Percentiles rank a stretch among this genome's conserved stretches.
Evolutionary conservation across 805 yeast species (phyloP).

Genomic region (Hanseniaspora vineae): DNA sequence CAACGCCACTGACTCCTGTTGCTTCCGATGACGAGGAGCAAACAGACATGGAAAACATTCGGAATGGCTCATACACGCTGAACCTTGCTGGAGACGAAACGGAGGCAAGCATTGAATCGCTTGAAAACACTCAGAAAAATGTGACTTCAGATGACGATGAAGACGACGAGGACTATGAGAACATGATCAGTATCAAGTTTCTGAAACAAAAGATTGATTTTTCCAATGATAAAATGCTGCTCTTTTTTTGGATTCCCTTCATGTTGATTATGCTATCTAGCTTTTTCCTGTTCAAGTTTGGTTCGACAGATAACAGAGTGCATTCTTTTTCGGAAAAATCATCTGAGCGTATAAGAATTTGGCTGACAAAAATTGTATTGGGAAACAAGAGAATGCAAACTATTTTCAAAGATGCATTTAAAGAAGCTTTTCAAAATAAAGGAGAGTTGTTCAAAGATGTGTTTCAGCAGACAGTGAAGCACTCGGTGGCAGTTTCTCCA

Average conservation of each 20-base stretch:
- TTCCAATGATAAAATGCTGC: constrained; percentile 66
- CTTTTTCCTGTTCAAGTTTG: constrained; percentile 27
- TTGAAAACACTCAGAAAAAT: background rate
- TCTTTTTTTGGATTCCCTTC: constrained; percentile 87
- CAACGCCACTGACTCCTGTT: background rate
- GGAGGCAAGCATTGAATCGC: background rate
- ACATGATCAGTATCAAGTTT: constrained; percentile 1
- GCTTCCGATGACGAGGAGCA: background rate
- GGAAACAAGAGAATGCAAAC: constrained; percentile 40
- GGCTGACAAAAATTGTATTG: constrained; percentile 35
- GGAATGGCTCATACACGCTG: background rate
- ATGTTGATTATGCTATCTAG: constrained; percentile 41
- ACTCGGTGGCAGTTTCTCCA: background rate
- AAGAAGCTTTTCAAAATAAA: constrained; percentile 4
- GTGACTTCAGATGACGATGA: background rate
- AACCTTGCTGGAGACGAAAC: background rate
- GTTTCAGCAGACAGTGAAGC: background rate
- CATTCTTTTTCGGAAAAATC: constrained; percentile 18
- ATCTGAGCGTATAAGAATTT: constrained; percentile 29
- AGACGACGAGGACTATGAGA: constrained; percentile 1
- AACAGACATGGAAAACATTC: background rate
- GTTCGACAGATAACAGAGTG: constrained; percentile 23
- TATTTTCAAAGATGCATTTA: constrained; percentile 22
- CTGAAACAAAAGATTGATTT: constrained; percentile 31
- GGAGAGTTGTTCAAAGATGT: background rate